Conservation (phyloP, 2,329 filamentous ascomycete genomes). For the Bipolaris zeicola region DNA sequence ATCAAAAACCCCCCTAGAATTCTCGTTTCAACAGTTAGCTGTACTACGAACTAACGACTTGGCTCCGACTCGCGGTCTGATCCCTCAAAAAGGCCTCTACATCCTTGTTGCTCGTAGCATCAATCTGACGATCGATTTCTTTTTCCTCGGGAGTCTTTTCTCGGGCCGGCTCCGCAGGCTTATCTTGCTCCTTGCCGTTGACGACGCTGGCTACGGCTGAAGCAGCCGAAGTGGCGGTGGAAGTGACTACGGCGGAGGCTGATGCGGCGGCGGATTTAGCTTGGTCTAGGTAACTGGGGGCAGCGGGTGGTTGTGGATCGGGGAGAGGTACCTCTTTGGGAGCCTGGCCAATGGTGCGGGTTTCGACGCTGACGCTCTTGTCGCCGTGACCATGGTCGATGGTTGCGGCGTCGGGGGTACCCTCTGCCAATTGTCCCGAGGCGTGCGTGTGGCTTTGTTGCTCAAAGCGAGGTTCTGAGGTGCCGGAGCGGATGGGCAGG, state of each 20-base stretch:
- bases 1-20: not conserved
- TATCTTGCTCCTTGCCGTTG: constrained; percentile 27
- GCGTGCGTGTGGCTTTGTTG: constrained; percentile 54
- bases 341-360: constrained; percentile 55
- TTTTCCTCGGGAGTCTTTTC: constrained; percentile 41
- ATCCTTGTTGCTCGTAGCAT: constrained; percentile 32
- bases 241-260: constrained; percentile 34
- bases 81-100: constrained; percentile 44
- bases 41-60: not conserved
- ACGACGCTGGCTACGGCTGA: constrained; percentile 36
- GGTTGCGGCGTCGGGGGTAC: constrained; percentile 50
- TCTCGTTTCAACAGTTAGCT: too few relatives aligned
- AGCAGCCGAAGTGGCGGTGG: constrained; percentile 42
- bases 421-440: constrained; percentile 48
- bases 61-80: constrained; percentile 17
- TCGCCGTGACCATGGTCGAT: constrained; percentile 53
- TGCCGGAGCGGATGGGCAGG: constrained; percentile 48
- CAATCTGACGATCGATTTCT: constrained; percentile 38
- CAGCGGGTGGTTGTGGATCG: constrained; percentile 38
- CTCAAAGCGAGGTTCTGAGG: constrained; percentile 49
- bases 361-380: constrained; percentile 55
- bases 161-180: constrained; percentile 16
- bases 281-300: constrained; percentile 50
- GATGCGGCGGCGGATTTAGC: constrained; percentile 48
- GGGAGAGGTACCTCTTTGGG: constrained; percentile 53